Evolutionary conservation across 192 early-diverging fungal species (phyloP), one percentile per base, ranked within the genome.

Genomic region (Ambispora gerdemannii): DNA sequence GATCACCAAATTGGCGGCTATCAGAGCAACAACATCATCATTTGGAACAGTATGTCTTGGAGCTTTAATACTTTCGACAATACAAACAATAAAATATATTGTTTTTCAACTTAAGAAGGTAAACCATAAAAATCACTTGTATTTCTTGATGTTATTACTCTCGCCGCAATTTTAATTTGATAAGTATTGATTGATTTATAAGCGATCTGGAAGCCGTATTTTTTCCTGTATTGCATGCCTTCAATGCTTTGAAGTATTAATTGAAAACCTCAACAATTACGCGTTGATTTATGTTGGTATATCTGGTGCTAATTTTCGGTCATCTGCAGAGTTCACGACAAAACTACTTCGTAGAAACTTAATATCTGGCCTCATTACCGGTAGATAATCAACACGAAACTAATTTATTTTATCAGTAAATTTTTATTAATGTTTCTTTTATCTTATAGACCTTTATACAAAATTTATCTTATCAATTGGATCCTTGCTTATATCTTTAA

Each of bases 261-360:
- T 83, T 2, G 82, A 79, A 15, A 76, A 80, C 3, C 74, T 88
- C 28, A 87, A 88, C 68, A 80, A 84, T 53, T 91, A 92, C 75
- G 86, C 87, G 10, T 78, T 93, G 32, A 83, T 91, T 33, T 83
- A 87, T 66, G 81, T 82, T 31, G 89, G 89, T 0, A 84, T 93
- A 52, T 88, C 88, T 28, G 88, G 90, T 20, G 81, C 87, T 55
- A 80, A 79, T n/a, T 81, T 91, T 43, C 81, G 77, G 50, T 60
- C 74, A 13, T 83, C 91, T 1, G 83, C 84, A 20, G 72, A 76
- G 25, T 74, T 65, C 4, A 87, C 83, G 13, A 89, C 90, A 50
- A 86, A 87, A 63, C 80, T 92, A 31, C 92, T 93, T 73, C 80
- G 89, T 31, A 72, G 92, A 11, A 93, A 93, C 62, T 73, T 92